Conservation (phyloP, 495 filamentous ascomycete genomes). For the Cercophora samala region DNA sequence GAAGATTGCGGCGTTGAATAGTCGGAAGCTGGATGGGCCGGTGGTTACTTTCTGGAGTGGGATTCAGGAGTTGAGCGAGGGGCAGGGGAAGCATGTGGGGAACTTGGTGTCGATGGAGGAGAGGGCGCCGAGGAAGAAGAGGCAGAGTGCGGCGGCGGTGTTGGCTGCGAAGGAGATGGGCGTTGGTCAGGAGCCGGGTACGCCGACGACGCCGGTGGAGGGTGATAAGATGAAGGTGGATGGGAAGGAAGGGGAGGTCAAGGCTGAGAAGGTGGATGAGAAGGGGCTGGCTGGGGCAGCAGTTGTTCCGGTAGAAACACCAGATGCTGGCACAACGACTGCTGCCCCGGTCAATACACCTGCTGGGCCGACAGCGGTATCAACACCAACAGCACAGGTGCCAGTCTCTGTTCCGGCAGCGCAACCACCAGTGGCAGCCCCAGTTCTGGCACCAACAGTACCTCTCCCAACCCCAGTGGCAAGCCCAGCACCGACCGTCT, state of each 20-base stretch:
- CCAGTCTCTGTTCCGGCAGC: conserved; percentile 3
- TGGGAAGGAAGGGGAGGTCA: conserved; percentile 21
- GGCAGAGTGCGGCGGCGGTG: conserved; percentile 34
- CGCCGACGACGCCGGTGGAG: conserved; percentile 12
- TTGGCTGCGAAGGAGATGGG: conserved; percentile 33
- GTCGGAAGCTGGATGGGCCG: conserved; percentile 79
- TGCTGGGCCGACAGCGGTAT: neutral
- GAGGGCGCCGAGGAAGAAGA: conserved; percentile 49
- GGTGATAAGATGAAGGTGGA: neutral
- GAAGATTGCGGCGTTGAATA: conserved; percentile 80
- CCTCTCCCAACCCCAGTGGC: neutral
- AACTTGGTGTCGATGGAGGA: conserved; percentile 61
- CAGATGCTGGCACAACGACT: neutral
- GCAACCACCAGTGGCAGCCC: neutral
- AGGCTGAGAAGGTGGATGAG: conserved; percentile 23
- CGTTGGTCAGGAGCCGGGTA: conserved; percentile 27
- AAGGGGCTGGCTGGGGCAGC: conserved; percentile 11
- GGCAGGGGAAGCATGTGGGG: conserved; percentile 69
- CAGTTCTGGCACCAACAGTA: neutral
- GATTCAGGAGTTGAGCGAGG: conserved; percentile 69
- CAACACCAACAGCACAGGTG: neutral
- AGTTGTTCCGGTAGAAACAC: neutral
- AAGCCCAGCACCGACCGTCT: neutral
- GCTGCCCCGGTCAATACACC: neutral
- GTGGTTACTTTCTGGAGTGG: conserved; percentile 95